Percentiles rank a stretch among this genome's conserved stretches.
These are phyloP conservation scores for Zanthoxylum bungeanum DNA, from an alignment of 345 rosid genomes.

Conservation along the genomic window DNA sequence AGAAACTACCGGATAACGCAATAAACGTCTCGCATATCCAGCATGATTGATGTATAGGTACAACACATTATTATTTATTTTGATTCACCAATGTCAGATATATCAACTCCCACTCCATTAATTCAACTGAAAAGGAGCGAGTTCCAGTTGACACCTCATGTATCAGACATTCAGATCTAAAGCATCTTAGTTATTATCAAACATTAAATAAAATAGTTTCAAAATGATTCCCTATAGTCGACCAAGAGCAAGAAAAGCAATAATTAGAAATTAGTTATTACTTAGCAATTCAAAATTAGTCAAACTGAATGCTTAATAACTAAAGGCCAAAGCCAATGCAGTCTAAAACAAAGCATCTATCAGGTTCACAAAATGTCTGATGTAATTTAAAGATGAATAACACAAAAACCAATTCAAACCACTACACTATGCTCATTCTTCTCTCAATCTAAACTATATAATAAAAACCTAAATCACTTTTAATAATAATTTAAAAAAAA, in stretches of 20 bases:
- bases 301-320: not conserved
- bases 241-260: not conserved
- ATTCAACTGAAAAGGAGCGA: not conserved
- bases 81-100: no score
- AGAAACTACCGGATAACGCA: no score
- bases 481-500: no score
- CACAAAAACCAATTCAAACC: not conserved
- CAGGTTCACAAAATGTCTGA: not conserved
- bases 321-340: not conserved
- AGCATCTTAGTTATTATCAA: not conserved
- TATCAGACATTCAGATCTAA: not conserved
- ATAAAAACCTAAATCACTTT: conserved; percentile 18
- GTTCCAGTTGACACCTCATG: not conserved
- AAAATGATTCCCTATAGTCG: not conserved
- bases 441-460: not conserved
- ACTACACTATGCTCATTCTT: not conserved
- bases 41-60: no score
- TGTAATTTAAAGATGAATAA: not conserved
- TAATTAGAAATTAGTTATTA: not conserved
- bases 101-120: no score
- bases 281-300: not conserved
- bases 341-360: not conserved
- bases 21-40: no score
- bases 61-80: no score
- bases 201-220: not conserved